A percentile compares a stretch with the other conserved stretches of the same genome.
Evolutionary conservation across 2,329 filamentous ascomycete species (phyloP).

Genomic region (Leptographium galeiforme): DNA sequence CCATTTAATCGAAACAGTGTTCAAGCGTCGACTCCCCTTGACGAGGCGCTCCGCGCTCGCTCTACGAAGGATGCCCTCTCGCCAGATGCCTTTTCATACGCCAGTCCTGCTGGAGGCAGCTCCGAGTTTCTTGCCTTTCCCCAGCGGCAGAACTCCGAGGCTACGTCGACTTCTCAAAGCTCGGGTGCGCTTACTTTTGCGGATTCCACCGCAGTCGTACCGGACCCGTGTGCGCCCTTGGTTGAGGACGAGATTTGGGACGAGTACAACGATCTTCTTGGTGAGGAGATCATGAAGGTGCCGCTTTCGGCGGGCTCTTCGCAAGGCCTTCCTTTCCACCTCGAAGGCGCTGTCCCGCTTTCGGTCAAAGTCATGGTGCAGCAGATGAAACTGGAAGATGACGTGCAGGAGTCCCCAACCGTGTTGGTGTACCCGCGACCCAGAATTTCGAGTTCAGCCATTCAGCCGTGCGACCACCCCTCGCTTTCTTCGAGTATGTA

Average conservation of each 20-base stretch:
- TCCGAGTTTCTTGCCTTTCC: conserved; percentile 65
- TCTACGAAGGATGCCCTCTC: conserved; percentile 11
- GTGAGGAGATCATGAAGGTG: conserved; percentile 37
- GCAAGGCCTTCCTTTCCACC: conserved; percentile 40
- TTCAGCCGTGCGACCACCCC: conserved; percentile 14
- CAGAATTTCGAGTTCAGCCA: conserved; percentile 19
- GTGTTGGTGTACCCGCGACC: conserved; percentile 19
- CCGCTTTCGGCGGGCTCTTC: conserved; percentile 43
- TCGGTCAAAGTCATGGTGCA: conserved; percentile 1
- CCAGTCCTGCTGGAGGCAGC: conserved; percentile 22
- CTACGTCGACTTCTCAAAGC: conserved; percentile 51
- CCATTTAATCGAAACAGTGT: conserved; percentile 54
- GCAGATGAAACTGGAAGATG: conserved; percentile 11
- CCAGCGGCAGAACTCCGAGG: conserved; percentile 56
- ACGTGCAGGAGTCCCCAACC: conserved; percentile 33
- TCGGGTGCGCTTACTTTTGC: conserved; percentile 48
- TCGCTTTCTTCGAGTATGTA: conserved; percentile 35
- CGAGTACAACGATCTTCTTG: conserved; percentile 81
- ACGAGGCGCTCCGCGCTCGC: conserved; percentile 19
- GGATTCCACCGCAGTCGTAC: conserved; percentile 53
- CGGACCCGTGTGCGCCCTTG: conserved; percentile 45
- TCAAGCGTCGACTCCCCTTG: conserved; percentile 20
- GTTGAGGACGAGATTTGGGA: conserved; percentile 86
- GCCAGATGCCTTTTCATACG: conserved; percentile 26
- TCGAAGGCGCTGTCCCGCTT: conserved; percentile 21